A percentile compares a stretch with the other conserved stretches of the same genome.
Conservation (phyloP, 805 yeast genomes). For the Candida orba region DNA sequence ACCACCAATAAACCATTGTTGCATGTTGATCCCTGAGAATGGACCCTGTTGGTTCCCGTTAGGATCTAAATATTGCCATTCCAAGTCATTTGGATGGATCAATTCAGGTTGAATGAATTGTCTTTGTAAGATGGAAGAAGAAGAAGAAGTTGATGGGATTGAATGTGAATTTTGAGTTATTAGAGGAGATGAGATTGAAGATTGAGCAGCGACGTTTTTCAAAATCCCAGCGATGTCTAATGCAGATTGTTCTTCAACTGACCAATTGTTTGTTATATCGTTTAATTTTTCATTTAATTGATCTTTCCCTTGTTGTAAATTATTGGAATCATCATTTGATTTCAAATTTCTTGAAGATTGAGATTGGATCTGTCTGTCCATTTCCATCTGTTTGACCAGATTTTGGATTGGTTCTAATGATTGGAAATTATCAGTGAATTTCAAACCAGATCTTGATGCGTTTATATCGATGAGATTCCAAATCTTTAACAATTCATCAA, state of each 20-base stretch:
- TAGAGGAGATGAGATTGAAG: neutral
- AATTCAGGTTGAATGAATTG: conserved; percentile 9
- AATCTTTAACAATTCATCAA: conserved; percentile 46
- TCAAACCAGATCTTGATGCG: conserved; percentile 19
- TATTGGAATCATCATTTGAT: neutral
- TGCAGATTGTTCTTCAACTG: conserved; percentile 16
- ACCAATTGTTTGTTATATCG: conserved; percentile 17
- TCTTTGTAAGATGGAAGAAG: conserved; percentile 1
- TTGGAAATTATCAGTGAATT: conserved; percentile 25
- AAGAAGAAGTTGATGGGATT: conserved; percentile 1
- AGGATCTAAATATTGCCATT: conserved; percentile 73
- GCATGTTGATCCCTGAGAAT: conserved; percentile 67
- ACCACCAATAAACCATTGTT: conserved; percentile 60
- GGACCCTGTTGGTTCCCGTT: conserved; percentile 75
- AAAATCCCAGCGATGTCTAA: conserved; percentile 20
- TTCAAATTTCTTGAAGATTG: conserved; percentile 7
- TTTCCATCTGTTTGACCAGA: conserved; percentile 16
- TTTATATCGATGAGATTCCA: conserved; percentile 36
- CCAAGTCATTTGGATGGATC: conserved; percentile 35
- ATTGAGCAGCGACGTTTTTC: conserved; percentile 11
- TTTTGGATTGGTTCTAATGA: conserved; percentile 24
- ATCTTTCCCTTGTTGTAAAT: conserved; percentile 7
- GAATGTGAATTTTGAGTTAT: neutral
- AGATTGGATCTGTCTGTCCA: conserved; percentile 11
- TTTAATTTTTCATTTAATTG: conserved; percentile 13